Evolutionary conservation across 192 early-diverging fungal genomes (phyloP).

Genomic region (Coemansia sp.): DNA sequence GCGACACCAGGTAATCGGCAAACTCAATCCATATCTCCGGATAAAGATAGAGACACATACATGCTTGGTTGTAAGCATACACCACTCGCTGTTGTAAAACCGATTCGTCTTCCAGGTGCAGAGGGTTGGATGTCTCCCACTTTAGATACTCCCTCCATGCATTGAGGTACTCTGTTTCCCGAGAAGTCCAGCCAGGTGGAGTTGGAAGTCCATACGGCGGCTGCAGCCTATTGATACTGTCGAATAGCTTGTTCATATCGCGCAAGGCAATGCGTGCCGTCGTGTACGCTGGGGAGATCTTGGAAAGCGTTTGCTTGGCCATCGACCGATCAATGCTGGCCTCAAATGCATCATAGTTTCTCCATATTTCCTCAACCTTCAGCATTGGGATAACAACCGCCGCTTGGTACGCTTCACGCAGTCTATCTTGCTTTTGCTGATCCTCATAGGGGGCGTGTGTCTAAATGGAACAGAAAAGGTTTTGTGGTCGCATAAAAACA

Average conservation of each 20-base stretch:
- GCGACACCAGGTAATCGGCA: conserved; percentile 37
- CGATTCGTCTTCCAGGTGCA: conserved; percentile 62
- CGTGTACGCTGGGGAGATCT: conserved; percentile 89
- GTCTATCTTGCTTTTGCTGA: conserved; percentile 82
- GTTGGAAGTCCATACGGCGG: conserved; percentile 62
- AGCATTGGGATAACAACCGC: conserved; percentile 85
- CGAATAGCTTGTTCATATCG: conserved; percentile 78
- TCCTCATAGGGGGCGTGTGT: conserved; percentile 72
- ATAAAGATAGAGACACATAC: conserved; percentile 80
- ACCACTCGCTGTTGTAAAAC: conserved; percentile 68
- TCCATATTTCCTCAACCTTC: conserved; percentile 94
- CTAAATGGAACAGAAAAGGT: conserved; percentile 2
- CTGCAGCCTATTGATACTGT: conserved; percentile 67
- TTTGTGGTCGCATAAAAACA: background rate
- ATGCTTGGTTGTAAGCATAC: conserved; percentile 85
- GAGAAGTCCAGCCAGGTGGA: conserved; percentile 80
- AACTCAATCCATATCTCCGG: conserved; percentile 82
- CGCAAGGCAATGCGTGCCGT: conserved; percentile 84
- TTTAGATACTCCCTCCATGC: conserved; percentile 87
- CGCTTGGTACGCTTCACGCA: conserved; percentile 81
- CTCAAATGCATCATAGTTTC: conserved; percentile 93
- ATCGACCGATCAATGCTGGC: conserved; percentile 74
- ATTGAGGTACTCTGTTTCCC: conserved; percentile 62
- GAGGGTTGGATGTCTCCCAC: conserved; percentile 90
- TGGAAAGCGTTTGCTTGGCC: conserved; percentile 87